Percentiles rank a stretch among this genome's conserved stretches.
These are phyloP conservation scores for Dothideomycetes sp. DNA, from an alignment of 2,329 filamentous ascomycete species.

Conservation along the genomic window DNA sequence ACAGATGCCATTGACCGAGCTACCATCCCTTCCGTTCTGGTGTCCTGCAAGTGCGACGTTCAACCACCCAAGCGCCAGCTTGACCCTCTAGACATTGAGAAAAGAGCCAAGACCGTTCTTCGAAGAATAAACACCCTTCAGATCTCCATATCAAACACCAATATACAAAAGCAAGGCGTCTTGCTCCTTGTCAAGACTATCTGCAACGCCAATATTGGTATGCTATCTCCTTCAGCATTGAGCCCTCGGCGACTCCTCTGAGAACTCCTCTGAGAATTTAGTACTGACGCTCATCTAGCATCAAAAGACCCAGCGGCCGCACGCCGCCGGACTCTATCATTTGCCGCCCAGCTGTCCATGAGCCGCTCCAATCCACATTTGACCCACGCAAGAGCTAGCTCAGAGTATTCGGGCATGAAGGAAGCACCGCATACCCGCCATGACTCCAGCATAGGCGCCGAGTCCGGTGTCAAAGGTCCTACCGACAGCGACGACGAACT, in stretches of 20 bases:
- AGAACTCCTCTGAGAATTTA: no score
- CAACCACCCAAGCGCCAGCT: constrained; percentile 59
- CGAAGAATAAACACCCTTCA: constrained; percentile 60
- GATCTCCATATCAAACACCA: constrained; percentile 57
- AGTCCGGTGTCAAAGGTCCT: constrained; percentile 17
- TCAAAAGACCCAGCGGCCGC: constrained; percentile 3
- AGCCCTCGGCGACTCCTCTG: no score
- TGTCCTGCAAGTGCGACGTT: constrained; percentile 83
- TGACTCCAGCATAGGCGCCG: constrained; percentile 21
- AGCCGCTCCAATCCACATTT: constrained; percentile 13
- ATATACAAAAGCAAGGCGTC: constrained; percentile 65
- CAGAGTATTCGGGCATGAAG: constrained; percentile 28
- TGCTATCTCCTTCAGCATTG: no score
- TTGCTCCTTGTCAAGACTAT: constrained; percentile 64
- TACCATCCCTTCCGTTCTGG: constrained; percentile 64
- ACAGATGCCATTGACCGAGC: constrained; percentile 64
- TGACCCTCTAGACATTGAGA: constrained; percentile 56
- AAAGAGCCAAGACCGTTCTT: constrained; percentile 49
- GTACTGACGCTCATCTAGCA: no score
- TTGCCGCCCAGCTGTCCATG: background rate
- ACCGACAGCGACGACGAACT: constrained; percentile 30
- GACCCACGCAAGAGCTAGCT: constrained; percentile 36
- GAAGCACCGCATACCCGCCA: constrained; percentile 20
- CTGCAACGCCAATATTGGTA: background rate
- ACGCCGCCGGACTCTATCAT: constrained; percentile 7